Evolutionary conservation across 768 basidiomycete species (phyloP).

Genomic region (Tephrocybe sp.): DNA sequence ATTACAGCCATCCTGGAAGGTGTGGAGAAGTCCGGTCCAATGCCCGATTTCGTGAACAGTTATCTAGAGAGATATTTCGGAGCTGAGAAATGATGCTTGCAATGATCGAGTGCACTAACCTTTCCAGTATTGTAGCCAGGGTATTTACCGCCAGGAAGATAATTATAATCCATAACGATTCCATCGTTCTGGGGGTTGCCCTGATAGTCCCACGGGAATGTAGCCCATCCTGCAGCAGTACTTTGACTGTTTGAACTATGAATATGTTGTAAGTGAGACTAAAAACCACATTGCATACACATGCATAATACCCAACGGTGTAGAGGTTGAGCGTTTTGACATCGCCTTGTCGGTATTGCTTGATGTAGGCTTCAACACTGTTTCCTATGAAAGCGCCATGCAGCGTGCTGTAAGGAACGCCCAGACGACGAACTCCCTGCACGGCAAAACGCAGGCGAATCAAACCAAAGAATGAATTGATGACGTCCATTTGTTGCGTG

Average conservation of each 20-base stretch:
- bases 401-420: neutral
- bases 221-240: neutral
- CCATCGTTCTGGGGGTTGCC: neutral
- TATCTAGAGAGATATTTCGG: neutral
- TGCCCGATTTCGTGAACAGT: neutral
- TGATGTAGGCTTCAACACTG: neutral
- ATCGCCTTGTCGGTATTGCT: neutral
- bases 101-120: neutral
- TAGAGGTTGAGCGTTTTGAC: neutral
- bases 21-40: neutral
- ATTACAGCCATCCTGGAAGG: neutral
- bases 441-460: neutral
- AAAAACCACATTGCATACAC: no score
- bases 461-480: neutral
- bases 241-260: no score
- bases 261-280: no score
- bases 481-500: neutral
- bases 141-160: neutral
- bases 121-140: neutral
- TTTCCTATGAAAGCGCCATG: neutral
- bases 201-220: neutral
- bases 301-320: conserved; percentile 4
- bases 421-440: neutral
- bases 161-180: neutral
- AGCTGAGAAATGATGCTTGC: neutral